A percentile compares a stretch with the other conserved stretches of the same genome.
Conservation (phyloP, 2,329 filamentous ascomycete species). For the Neobulgaria alba region DNA sequence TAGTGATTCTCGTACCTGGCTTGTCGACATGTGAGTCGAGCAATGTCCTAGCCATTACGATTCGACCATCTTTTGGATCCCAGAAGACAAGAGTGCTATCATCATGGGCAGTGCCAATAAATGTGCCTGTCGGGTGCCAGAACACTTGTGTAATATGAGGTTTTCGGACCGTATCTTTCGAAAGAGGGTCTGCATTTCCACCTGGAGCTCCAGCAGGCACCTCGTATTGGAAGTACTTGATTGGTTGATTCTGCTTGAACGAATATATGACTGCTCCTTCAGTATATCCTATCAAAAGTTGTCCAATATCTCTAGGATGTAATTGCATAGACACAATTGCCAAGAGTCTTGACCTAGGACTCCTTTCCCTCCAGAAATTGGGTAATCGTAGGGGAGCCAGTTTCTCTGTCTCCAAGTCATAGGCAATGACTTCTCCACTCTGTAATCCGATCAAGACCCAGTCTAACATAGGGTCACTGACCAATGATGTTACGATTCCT, state of each 20-base stretch:
- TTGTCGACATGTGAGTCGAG: conserved; percentile 66
- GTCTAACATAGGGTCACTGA: conserved; percentile 84
- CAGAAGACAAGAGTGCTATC: conserved; percentile 90
- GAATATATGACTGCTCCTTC: conserved; percentile 85
- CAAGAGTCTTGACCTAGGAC: conserved; percentile 55
- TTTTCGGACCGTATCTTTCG: conserved; percentile 52
- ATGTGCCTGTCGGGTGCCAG: conserved; percentile 77
- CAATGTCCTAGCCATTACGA: conserved; percentile 76
- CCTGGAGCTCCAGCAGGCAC: conserved; percentile 76
- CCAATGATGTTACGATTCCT: conserved; percentile 63
- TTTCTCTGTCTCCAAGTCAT: conserved; percentile 76
- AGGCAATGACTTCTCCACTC: conserved; percentile 81
- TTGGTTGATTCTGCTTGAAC: conserved; percentile 79
- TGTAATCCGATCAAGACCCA: conserved; percentile 83
- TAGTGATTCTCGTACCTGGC: conserved; percentile 38
- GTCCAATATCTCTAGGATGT: conserved; percentile 87
- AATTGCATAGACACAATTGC: conserved; percentile 71
- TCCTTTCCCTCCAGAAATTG: conserved; percentile 74
- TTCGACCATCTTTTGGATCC: conserved; percentile 81
- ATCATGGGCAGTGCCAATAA: conserved; percentile 27
- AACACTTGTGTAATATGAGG: conserved; percentile 74
- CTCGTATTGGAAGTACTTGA: conserved; percentile 76
- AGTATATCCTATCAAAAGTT: conserved; percentile 81
- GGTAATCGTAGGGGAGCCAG: conserved; percentile 73
- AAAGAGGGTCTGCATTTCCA: conserved; percentile 52